Percentiles rank a stretch among this genome's conserved stretches.
Evolutionary conservation across 768 basidiomycete genomes (phyloP).

Genomic region (Dioszegia aurantiaca): DNA sequence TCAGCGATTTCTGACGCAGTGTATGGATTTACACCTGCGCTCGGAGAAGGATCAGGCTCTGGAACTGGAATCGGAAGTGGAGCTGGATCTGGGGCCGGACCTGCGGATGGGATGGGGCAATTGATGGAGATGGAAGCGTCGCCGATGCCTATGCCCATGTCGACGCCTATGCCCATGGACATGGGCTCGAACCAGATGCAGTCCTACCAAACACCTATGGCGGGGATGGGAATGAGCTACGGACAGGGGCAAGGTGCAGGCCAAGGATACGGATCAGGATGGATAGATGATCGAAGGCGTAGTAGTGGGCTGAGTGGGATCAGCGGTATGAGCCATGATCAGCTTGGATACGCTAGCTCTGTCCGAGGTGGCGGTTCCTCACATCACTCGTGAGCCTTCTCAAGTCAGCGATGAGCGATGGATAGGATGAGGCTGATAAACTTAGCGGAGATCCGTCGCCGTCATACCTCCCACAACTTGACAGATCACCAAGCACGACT

Average conservation of each 20-base stretch:
- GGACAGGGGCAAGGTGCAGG: too few species aligned
- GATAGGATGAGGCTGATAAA: not conserved
- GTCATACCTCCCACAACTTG: not conserved
- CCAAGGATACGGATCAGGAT: not conserved
- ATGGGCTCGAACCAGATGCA: too few species aligned
- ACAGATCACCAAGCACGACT: not conserved
- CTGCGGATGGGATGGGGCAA: not conserved
- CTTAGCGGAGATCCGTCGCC: not conserved
- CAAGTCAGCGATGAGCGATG: not conserved
- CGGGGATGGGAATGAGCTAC: not conserved
- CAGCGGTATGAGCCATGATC: not conserved
- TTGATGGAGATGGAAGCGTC: slow-evolving; percentile 3
- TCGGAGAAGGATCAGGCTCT: too few species aligned
- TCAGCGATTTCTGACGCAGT: slow-evolving; percentile 6
- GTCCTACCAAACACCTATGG: too few species aligned
- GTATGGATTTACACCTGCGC: not conserved
- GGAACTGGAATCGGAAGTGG: too few species aligned
- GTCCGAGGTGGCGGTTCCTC: not conserved
- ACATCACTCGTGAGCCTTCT: not conserved
- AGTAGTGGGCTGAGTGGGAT: not conserved
- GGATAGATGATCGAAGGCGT: not conserved
- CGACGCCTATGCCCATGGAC: not conserved
- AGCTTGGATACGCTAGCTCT: not conserved
- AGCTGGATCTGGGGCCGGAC: not conserved
- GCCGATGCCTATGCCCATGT: not conserved